phyloP scores from a whole-genome alignment of 345 rosid species.

The Psidium guajava region DNA sequence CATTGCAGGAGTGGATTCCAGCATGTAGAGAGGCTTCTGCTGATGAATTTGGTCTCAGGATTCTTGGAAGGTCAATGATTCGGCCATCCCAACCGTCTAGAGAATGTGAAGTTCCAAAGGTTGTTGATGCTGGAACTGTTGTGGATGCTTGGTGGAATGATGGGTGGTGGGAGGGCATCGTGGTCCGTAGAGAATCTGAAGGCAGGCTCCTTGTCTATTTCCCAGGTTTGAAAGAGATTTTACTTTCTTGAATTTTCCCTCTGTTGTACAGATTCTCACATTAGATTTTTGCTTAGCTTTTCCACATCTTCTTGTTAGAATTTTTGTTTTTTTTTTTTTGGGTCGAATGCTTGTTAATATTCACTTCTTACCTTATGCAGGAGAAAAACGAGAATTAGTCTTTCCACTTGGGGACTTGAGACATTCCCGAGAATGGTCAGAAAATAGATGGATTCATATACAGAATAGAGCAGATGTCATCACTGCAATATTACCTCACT shows the following conservation, averaged over 20 bases:
- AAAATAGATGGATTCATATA: constrained; percentile 40
- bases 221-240: constrained; percentile 42
- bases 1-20: constrained; percentile 66
- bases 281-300: not conserved
- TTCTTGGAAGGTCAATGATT: constrained; percentile 37
- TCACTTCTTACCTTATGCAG: constrained; percentile 19
- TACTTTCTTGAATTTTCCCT: not conserved
- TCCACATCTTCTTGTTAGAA: not conserved
- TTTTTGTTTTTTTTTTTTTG: not conserved
- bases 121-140: constrained; percentile 37
- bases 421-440: constrained; percentile 61
- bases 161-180: constrained; percentile 93
- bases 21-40: constrained; percentile 37
- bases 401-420: constrained; percentile 35
- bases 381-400: constrained; percentile 45
- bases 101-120: constrained; percentile 6
- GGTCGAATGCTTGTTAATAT: not conserved
- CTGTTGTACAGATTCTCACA: not conserved
- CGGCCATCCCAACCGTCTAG: constrained; percentile 28
- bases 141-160: constrained; percentile 87
- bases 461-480: constrained; percentile 34
- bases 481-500: constrained; percentile 8
- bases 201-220: constrained; percentile 47
- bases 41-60: constrained; percentile 41
- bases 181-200: constrained; percentile 34